Base-by-base conservation (phyloP, 2,329 filamentous ascomycete species). In the Trichoderma harzianum region DNA sequence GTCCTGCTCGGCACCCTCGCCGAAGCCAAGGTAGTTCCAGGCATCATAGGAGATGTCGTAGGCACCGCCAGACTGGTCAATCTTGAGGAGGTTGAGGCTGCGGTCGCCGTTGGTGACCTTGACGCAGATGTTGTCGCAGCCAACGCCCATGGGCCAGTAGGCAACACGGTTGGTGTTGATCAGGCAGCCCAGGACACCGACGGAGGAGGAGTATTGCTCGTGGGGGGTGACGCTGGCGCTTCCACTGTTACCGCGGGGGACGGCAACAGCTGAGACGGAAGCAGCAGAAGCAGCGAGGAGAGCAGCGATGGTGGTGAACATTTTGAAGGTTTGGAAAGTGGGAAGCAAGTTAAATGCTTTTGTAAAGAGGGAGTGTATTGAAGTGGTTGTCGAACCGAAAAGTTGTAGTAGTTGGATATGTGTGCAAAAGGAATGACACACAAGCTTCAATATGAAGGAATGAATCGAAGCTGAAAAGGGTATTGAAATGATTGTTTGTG, bases 41-140 rank as follows among this genome's bases (percentile, higher is more conserved):
- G 88, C 87, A 74, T 90, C 88, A 82, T 90, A 90, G 71, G 82
- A 85, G 80, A 90, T 85, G 79, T 90, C 88, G 78, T 88, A 78
- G 68, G 88, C 88, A 63, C 87, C 87, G 55, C 81, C 83, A 0
- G 87, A 89, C 70, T 82, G 79, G 82, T 90, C 88, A 73, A 90
- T 81, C 78, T 84, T 84, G 74, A 90, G 84, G 68, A 93, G 87
- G 76, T 88, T 83, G 72, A 91, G 79, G 53, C 80, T 82, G 72
- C 86, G 85, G 71, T 80, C 85, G 57, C 78, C 81, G 78, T 86
- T 80, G 72, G 82, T 83, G 73, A 90, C 81, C 78, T 85, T 85
- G 76, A 89, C 82, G 80, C 88, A 90, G 76, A 90, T 83, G 78
- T 86, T 83, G 80, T 85, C 80, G 82, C 88, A 90, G 81, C 83